Percentiles rank a stretch among this genome's conserved stretches.
Conservation (phyloP, 2,329 filamentous ascomycete species). For the Ophidiomyces ophidiicola region DNA sequence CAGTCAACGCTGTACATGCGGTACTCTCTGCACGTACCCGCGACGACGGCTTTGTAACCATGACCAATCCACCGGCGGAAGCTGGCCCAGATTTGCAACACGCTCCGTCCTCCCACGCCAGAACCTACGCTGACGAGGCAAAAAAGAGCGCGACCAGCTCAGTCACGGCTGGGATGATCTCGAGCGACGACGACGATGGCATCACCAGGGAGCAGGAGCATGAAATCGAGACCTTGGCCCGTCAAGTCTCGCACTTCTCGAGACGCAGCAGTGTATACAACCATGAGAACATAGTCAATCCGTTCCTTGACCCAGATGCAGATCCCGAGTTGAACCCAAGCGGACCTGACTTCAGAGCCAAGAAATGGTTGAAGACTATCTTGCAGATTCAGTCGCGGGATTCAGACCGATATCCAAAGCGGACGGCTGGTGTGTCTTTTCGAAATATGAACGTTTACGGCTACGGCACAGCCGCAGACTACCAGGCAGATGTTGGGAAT, state of each 20-base stretch:
- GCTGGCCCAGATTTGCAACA: slow-evolving; percentile 3
- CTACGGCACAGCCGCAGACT: slow-evolving; percentile 32
- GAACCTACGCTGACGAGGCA: slow-evolving; percentile 8
- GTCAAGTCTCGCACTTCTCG: slow-evolving; percentile 23
- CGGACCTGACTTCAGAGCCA: slow-evolving; percentile 34
- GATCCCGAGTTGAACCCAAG: slow-evolving; percentile 36
- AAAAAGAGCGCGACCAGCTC: slow-evolving; percentile 17
- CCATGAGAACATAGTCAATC: slow-evolving; percentile 21
- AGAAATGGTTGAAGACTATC: slow-evolving; percentile 38
- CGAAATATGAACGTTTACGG: slow-evolving; percentile 31
- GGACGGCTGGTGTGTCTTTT: slow-evolving; percentile 32
- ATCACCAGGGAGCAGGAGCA: slow-evolving; percentile 18
- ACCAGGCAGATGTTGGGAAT: slow-evolving; percentile 35
- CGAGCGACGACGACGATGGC: slow-evolving; percentile 16
- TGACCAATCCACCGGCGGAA: slow-evolving; percentile 7
- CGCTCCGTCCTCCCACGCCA: slow-evolving; percentile 2
- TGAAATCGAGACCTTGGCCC: slow-evolving; percentile 23
- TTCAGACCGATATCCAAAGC: slow-evolving; percentile 27
- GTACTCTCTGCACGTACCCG: neutral
- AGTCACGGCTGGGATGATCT: slow-evolving; percentile 18
- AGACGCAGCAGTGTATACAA: slow-evolving; percentile 17
- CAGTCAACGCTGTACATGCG: neutral
- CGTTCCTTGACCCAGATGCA: slow-evolving; percentile 25
- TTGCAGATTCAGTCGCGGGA: slow-evolving; percentile 32
- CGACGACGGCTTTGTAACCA: neutral